Conservation (phyloP, 352 stramenopile species). For the Phytopythium delawarense region DNA sequence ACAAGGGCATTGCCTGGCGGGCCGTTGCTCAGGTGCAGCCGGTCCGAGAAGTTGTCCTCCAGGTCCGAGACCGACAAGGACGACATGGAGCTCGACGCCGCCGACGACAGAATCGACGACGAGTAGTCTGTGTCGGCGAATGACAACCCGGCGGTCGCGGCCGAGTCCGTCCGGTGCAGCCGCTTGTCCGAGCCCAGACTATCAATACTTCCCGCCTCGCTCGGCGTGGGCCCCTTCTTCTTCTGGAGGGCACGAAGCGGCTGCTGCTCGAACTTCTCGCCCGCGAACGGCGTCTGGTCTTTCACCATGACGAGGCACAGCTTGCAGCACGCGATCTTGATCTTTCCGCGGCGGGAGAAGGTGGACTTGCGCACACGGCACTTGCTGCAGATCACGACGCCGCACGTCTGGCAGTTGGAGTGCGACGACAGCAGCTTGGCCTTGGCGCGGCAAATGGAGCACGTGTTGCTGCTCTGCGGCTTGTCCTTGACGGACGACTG, state of each 20-base stretch:
- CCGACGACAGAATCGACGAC: slow-evolving; percentile 49
- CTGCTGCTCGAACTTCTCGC: slow-evolving; percentile 37
- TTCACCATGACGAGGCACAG: slow-evolving; percentile 67
- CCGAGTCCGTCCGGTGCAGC: slow-evolving; percentile 22
- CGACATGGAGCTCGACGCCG: slow-evolving; percentile 42
- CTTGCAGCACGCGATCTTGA: slow-evolving; percentile 70
- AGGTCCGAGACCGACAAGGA: slow-evolving; percentile 43
- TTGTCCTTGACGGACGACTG: slow-evolving; percentile 35
- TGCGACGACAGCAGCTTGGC: slow-evolving; percentile 48
- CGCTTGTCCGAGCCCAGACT: slow-evolving; percentile 15
- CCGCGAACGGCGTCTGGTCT: slow-evolving; percentile 62
- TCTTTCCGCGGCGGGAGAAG: slow-evolving; percentile 47
- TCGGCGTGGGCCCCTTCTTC: slow-evolving; percentile 3
- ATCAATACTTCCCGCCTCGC: slow-evolving; percentile 9
- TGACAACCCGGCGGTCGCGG: slow-evolving; percentile 20
- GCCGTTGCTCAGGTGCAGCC: slow-evolving; percentile 15
- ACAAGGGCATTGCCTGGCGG: slow-evolving; percentile 15
- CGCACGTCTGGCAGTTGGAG: slow-evolving; percentile 55
- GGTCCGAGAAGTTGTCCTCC: slow-evolving; percentile 32
- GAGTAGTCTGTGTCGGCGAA: slow-evolving; percentile 59
- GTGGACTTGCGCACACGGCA: slow-evolving; percentile 62
- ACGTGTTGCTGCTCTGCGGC: slow-evolving; percentile 34
- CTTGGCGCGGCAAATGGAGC: slow-evolving; percentile 63
- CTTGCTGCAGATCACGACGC: slow-evolving; percentile 70
- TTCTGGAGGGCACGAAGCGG: slow-evolving; percentile 26